Base-by-base conservation (phyloP, 2,329 filamentous ascomycete genomes). In the Penicillium sp. region DNA sequence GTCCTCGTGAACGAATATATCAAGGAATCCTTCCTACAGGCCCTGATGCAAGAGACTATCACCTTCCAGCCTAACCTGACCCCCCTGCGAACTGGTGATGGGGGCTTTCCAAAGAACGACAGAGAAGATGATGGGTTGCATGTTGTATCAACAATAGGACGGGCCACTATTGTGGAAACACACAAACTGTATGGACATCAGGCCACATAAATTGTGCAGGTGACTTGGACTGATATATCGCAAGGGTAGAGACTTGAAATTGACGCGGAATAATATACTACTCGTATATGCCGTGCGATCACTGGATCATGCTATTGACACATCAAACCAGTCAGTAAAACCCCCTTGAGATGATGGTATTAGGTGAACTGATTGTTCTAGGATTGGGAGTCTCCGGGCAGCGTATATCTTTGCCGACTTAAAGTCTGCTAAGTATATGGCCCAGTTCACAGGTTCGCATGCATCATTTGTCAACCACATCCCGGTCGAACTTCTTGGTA, bases 1-100 rank as follows among this genome's bases (percentile, higher is more conserved):
- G 80, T 87, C 0, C 68, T 87, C 0, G 83, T 88, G n/a, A 85
- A 87, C 59, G 84, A 87, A 60, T 87, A 80, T 58, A 73, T 77
- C 3, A 81, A 81, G 69, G 75, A 79, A 55, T 73, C 76, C 0
- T 85, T 87, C 60, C 66, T 83, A 0, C 74, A 79, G 47, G 78
- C 79, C 0, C 74, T 79, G 4, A 66, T 78, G 38, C 73, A 78
- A 20, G 61, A n/a, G n/a, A n/a, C n/a, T n/a, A n/a, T n/a, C n/a
- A n/a, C n/a, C n/a, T n/a, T n/a, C n/a, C n/a, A n/a, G n/a, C n/a
- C n/a, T n/a, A n/a, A n/a, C n/a, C n/a, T n/a, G n/a, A n/a, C n/a
- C n/a, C n/a, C n/a, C n/a, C n/a, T n/a, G n/a, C n/a, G n/a, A n/a
- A n/a, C n/a, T n/a, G n/a, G n/a, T n/a, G n/a, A n/a, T n/a, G n/a